These are phyloP conservation scores for Pseudogymnoascus sp. DNA, from an alignment of 2,329 filamentous ascomycete species.

Conservation along the genomic window DNA sequence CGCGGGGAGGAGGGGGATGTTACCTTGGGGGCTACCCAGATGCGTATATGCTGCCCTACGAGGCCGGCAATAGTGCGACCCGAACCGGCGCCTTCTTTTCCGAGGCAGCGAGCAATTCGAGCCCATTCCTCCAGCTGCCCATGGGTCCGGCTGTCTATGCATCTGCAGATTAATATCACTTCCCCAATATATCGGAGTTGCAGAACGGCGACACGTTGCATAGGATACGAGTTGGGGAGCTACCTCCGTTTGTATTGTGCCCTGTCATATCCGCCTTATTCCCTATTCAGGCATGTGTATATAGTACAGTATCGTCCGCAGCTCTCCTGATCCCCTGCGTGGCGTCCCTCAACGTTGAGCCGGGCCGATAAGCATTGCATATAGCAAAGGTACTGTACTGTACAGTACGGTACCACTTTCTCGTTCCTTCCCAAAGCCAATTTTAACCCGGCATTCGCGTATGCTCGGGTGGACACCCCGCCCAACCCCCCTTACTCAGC, in stretches of 20 bases:
- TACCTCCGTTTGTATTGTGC: not conserved
- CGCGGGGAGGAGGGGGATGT: not conserved
- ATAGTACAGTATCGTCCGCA: not conserved
- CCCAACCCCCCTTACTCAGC: not conserved
- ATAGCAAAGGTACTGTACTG: not conserved
- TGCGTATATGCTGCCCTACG: not conserved
- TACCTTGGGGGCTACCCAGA: not conserved
- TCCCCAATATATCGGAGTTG: not conserved
- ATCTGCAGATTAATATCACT: not conserved
- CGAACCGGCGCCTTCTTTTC: not conserved
- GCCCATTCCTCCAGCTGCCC: not conserved
- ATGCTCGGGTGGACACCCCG: not conserved
- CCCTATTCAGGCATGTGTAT: not conserved
- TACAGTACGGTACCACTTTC: not conserved
- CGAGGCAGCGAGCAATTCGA: not conserved
- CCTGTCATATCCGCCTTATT: not conserved
- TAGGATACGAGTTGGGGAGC: not conserved
- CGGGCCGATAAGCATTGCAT: slow-evolving; percentile 6
- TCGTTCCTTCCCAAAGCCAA: not conserved
- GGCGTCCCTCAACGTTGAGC: not conserved
- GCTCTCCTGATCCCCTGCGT: not conserved
- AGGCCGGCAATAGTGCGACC: not conserved
- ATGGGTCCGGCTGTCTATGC: not conserved
- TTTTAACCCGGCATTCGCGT: not conserved
- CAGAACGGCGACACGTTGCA: not conserved